Conservation (phyloP, 345 rosid species). For the Carallia brachiata region DNA sequence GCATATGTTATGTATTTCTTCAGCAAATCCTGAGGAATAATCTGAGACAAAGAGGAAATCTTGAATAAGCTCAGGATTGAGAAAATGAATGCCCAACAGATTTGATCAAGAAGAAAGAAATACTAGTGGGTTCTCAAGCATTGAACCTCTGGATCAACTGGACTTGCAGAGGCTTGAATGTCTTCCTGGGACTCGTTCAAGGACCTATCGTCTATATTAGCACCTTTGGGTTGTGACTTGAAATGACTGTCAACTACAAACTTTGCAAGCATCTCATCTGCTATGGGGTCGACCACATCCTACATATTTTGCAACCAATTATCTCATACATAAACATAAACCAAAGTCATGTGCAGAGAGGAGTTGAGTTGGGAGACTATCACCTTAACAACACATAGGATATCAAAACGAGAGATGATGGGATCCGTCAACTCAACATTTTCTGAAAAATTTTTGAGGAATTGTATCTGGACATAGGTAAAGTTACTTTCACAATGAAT, state of each 20-base stretch:
- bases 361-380: constrained; percentile 8
- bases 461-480: constrained; percentile 58
- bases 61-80: constrained; percentile 6
- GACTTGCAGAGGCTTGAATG: constrained; percentile 40
- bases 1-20: constrained; percentile 93
- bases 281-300: constrained; percentile 94
- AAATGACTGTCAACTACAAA: constrained; percentile 94
- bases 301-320: constrained; percentile 35
- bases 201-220: constrained; percentile 52
- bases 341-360: constrained; percentile 1
- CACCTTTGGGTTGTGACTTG: constrained; percentile 86
- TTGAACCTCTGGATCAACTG: constrained; percentile 76
- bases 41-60: constrained; percentile 35
- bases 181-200: constrained; percentile 55
- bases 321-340: constrained; percentile 8
- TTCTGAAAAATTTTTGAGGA: constrained; percentile 85
- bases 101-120: constrained; percentile 4
- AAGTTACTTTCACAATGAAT: neutral
- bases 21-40: constrained; percentile 77
- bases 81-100: constrained; percentile 13
- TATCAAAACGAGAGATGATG: constrained; percentile 85
- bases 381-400: constrained; percentile 96
- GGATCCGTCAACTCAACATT: constrained; percentile 98
- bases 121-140: constrained; percentile 6
- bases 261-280: constrained; percentile 92